Evolutionary conservation across 345 rosid genomes (phyloP).

Genomic region (Eucalyptus albens): DNA sequence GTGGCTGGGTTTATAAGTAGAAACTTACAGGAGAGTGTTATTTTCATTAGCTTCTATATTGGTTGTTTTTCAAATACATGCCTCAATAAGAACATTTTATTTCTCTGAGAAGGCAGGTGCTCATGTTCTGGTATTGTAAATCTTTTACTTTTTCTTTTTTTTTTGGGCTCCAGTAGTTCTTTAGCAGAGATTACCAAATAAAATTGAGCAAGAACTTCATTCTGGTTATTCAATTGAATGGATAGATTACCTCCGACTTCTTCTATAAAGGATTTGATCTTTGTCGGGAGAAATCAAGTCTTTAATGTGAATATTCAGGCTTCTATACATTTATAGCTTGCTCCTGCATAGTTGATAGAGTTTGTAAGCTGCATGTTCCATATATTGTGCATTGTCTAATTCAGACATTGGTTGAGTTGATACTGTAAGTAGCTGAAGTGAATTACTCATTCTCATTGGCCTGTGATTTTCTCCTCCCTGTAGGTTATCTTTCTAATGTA

Average conservation of each 20-base stretch:
- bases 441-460: background rate
- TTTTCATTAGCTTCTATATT: background rate
- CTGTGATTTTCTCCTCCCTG: background rate
- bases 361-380: background rate
- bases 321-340: background rate
- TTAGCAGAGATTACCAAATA: background rate
- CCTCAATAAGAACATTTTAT: background rate
- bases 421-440: background rate
- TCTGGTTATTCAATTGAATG: background rate
- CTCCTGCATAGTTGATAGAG: background rate
- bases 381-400: background rate
- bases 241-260: background rate
- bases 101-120: background rate
- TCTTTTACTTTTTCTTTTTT: fast-evolving
- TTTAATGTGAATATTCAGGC: background rate
- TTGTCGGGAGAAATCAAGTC: background rate
- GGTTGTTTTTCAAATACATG: background rate
- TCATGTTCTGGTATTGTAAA: background rate
- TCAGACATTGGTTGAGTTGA: background rate
- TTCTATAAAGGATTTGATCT: background rate
- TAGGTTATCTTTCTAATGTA: background rate
- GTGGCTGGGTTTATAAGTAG: background rate
- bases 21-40: background rate
- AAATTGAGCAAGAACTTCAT: background rate
- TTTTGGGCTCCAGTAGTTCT: background rate